Evolutionary conservation across 2,329 filamentous ascomycete genomes (phyloP).

Genomic region (Epichloe baconii): DNA sequence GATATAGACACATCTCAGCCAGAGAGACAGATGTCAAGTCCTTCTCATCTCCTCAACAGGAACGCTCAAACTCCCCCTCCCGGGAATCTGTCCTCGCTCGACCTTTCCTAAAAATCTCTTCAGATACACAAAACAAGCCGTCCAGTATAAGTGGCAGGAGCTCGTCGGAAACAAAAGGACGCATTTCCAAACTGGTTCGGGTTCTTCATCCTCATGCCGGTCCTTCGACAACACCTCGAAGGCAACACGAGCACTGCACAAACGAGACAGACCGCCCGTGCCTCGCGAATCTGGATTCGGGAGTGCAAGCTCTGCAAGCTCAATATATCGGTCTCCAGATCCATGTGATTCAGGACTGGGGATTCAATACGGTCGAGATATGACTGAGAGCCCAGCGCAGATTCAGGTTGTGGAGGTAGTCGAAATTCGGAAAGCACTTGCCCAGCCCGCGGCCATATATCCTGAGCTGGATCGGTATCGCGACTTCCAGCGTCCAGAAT

Average conservation of each 20-base stretch:
- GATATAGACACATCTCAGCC: conserved; percentile 9
- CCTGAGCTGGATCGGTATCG: conserved; percentile 51
- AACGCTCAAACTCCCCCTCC: conserved; percentile 12
- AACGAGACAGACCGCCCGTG: background rate
- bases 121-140: conserved; percentile 27
- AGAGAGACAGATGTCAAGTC: conserved; percentile 8
- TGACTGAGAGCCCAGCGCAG: conserved; percentile 31
- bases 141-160: conserved; percentile 24
- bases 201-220: conserved; percentile 21
- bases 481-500: conserved; percentile 26
- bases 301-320: conserved; percentile 27
- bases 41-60: conserved; percentile 10
- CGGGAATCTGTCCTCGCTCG: conserved; percentile 15
- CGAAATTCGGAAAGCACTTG: conserved; percentile 24
- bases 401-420: conserved; percentile 28
- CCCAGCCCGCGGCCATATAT: conserved; percentile 35
- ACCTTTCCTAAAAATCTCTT: conserved; percentile 9
- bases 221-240: conserved; percentile 26
- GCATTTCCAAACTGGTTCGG: conserved; percentile 20
- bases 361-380: conserved; percentile 26
- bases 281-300: conserved; percentile 27
- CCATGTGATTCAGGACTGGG: conserved; percentile 22
- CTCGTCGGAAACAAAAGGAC: conserved; percentile 17
- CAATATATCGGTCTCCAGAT: conserved; percentile 20
- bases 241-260: background rate